Conservation (phyloP, 1,284 basidiomycete species). For the Agroathelia rolfsii region DNA sequence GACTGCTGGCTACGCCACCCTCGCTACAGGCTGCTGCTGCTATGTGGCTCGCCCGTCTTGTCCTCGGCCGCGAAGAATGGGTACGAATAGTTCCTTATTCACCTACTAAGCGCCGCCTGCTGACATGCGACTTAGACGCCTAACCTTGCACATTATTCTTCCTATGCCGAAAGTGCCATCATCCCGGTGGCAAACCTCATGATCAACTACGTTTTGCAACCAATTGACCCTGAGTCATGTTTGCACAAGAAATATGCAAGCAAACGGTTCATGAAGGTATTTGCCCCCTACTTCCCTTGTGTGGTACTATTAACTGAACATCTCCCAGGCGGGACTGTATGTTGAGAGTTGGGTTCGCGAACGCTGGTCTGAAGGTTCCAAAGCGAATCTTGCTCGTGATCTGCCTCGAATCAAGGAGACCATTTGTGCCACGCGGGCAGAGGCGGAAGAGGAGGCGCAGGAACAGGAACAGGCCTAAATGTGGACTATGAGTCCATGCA, state of each 20-base stretch:
- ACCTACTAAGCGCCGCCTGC: constrained; percentile 10
- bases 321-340: no score
- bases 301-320: no score
- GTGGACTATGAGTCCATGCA: no score
- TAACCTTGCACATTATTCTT: constrained; percentile 87
- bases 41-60: constrained; percentile 85
- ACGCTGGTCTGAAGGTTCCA: no score
- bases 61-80: constrained; percentile 82
- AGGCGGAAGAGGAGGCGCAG: no score
- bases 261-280: constrained; percentile 80
- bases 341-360: no score
- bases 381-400: no score
- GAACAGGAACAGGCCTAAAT: no score
- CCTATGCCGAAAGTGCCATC: constrained; percentile 78
- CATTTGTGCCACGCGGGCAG: no score
- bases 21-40: constrained; percentile 83
- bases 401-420: no score
- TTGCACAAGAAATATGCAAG: constrained; percentile 80
- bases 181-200: constrained; percentile 87
- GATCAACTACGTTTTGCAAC: constrained; percentile 84
- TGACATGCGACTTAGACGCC: constrained; percentile 68
- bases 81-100: constrained; percentile 30
- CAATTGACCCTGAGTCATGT: constrained; percentile 60
- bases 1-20: constrained; percentile 73
- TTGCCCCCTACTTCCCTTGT: background rate